Evolutionary conservation across 2,329 filamentous ascomycete genomes (phyloP), one percentile per base, ranked within the genome.

Genomic region (Lasiodiplodia gonubiensis): DNA sequence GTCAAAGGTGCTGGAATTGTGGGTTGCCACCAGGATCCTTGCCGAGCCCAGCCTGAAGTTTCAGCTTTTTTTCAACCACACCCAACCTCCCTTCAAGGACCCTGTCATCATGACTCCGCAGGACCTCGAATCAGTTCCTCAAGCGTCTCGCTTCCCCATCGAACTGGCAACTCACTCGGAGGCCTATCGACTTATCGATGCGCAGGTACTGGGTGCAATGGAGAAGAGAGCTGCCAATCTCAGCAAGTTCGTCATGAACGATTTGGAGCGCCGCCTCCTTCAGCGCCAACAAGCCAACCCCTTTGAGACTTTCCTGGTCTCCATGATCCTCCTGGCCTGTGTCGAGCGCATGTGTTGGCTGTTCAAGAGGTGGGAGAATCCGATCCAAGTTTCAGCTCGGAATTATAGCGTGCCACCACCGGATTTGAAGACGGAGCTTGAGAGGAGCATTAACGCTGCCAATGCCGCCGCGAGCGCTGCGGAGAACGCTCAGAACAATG

Each of bases 331-430:
- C 0, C 77, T 89, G 27, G 86, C 84, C 68, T 87, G 85, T 69
- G 84, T 88, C 16, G 87, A 89, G 75, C 81, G 86, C 65, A 86
- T 86, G 76, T 85, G 85, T 72, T 86, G 85, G 80, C 77, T 87
- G 3, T 89, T 86, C 76, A 82, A 80, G 37, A 82, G 79, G 1
- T 86, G 84, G 84, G 83, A 86, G 42, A 76, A 79, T 54, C 66
- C 57, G 23, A 25, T n/a, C 10, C 65, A 67, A 21, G 52, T 18
- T 4, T 30, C 35, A 10, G 16, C n/a, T 14, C 60, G 57, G 10
- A 48, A 30, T 2, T 59, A 81, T 39, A 67, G 66, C 25, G 66
- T 67, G 75, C 60, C 57, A 11, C 66, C 59, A 10, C 52, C 59
- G 16, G 60, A 68, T 35, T 46, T 63, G 25, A 64, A 49, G 57